Evolutionary conservation across 192 early-diverging fungal genomes (phyloP).

Genomic region (Globomyces pollinis-pini): DNA sequence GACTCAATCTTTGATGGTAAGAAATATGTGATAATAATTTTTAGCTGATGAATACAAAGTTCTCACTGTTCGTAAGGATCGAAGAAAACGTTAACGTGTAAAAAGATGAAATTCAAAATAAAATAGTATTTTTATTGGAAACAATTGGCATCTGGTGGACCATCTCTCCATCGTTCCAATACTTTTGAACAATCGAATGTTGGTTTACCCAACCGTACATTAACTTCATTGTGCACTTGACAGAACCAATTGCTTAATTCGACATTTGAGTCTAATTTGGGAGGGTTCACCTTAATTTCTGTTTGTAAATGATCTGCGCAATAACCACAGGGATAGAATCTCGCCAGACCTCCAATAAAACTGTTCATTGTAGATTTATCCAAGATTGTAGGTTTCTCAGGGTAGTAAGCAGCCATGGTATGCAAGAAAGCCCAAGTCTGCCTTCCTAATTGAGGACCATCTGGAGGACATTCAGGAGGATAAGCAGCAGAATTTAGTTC

Average conservation of each 20-base stretch:
- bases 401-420: constrained; percentile 96
- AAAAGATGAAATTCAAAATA: too few species aligned
- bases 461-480: constrained; percentile 66
- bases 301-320: constrained; percentile 80
- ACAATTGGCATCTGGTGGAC: constrained; percentile 25
- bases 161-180: constrained; percentile 81
- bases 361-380: constrained; percentile 71
- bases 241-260: constrained; percentile 84
- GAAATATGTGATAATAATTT: too few species aligned
- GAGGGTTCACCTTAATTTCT: constrained; percentile 70
- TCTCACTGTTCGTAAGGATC: too few species aligned
- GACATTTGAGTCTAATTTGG: constrained; percentile 59
- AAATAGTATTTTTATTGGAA: constrained; percentile 11
- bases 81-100: too few species aligned
- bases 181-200: constrained; percentile 91
- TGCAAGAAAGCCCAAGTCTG: constrained; percentile 98
- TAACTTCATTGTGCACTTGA: constrained; percentile 91
- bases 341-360: constrained; percentile 66
- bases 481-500: constrained; percentile 13
- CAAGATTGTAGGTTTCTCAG: constrained; percentile 57
- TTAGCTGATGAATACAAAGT: too few species aligned
- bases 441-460: constrained; percentile 70
- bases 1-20: too few species aligned
- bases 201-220: constrained; percentile 77
- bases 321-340: constrained; percentile 87